These are phyloP conservation scores for Penicillium egyptiacum DNA, from an alignment of 495 filamentous ascomycete species.

Conservation along the genomic window DNA sequence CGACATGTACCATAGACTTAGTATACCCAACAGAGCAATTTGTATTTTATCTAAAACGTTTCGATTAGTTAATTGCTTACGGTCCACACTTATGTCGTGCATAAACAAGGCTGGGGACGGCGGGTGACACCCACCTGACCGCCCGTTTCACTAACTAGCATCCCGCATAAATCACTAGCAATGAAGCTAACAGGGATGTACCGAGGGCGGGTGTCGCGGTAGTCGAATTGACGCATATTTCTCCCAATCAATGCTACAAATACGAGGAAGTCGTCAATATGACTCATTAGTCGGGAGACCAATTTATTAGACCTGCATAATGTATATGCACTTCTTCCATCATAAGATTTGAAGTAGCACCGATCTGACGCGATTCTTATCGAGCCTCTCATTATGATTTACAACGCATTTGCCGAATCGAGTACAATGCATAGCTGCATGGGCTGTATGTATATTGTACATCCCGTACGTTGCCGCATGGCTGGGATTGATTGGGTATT, in stretches of 20 bases:
- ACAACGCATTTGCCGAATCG: neutral
- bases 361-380: conserved; percentile 21
- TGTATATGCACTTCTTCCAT: neutral
- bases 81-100: conserved; percentile 9
- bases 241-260: neutral
- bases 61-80: neutral
- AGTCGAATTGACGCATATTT: conserved; percentile 4
- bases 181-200: conserved; percentile 9
- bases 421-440: neutral
- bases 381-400: conserved; percentile 8
- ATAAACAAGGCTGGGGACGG: conserved; percentile 2
- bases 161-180: neutral
- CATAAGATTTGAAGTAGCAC: conserved; percentile 5
- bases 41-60: conserved; percentile 16
- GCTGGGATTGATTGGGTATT: conserved; percentile 1
- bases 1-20: conserved; percentile 50
- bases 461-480: neutral
- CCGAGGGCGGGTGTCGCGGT: conserved; percentile 13
- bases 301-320: neutral
- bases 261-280: neutral
- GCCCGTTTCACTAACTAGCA: conserved; percentile 24
- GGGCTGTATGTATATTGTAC: neutral
- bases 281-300: neutral
- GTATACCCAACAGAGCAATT: conserved; percentile 47
- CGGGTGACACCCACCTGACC: conserved; percentile 15